A percentile compares a stretch with the other conserved stretches of the same genome.
These are phyloP conservation scores for Tolypocladium amazonense DNA, from an alignment of 2,329 filamentous ascomycete genomes.

Conservation along the genomic window DNA sequence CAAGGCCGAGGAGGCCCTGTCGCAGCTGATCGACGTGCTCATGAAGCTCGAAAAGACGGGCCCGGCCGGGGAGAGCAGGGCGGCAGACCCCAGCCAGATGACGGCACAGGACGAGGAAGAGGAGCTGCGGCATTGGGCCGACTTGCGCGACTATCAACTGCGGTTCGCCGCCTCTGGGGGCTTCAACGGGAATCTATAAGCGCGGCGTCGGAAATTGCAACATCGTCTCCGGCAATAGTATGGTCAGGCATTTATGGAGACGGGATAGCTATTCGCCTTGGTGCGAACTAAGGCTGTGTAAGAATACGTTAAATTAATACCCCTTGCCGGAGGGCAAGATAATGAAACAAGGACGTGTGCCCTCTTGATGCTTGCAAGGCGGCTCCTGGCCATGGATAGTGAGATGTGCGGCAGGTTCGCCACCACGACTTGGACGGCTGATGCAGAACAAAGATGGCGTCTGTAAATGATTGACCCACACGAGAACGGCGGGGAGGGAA, in stretches of 20 bases:
- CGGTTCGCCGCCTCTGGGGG: constrained; percentile 59
- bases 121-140: constrained; percentile 68
- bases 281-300: not conserved
- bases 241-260: not conserved
- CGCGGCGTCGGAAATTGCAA: not conserved
- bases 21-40: constrained; percentile 63
- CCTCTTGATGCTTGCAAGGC: not conserved
- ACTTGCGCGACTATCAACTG: constrained; percentile 66
- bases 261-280: no score
- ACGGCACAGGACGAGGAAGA: constrained; percentile 58
- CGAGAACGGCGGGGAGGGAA: no score
- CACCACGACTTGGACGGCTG: not conserved
- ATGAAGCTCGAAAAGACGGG: constrained; percentile 61
- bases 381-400: not conserved
- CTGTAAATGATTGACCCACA: no score
- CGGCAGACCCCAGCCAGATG: constrained; percentile 25
- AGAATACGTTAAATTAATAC: not conserved
- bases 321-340: not conserved
- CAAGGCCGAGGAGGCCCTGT: constrained; percentile 60
- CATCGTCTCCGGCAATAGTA: not conserved
- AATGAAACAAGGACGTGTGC: not conserved
- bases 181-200: constrained; percentile 22
- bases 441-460: not conserved
- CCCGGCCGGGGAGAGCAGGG: constrained; percentile 16
- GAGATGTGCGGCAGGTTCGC: not conserved